phyloP scores from a whole-genome alignment of 495 filamentous ascomycete species.

The Monascus purpureus region DNA sequence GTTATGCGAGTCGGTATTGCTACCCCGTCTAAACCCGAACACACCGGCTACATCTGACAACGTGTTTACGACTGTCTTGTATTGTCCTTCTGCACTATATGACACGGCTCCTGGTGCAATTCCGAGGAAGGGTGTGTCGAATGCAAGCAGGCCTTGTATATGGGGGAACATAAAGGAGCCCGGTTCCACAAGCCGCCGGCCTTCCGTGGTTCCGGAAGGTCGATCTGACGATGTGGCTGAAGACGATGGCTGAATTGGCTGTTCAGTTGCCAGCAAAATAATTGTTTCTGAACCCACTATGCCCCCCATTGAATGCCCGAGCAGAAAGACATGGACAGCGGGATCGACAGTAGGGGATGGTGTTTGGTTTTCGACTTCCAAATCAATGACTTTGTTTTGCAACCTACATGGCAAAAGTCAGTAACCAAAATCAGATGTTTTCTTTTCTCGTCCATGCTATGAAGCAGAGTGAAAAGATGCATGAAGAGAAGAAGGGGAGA shows the following conservation, averaged over 20 bases:
- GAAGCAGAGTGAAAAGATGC: too few species aligned
- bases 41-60: conserved; percentile 46
- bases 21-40: conserved; percentile 40
- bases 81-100: conserved; percentile 76
- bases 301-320: conserved; percentile 95
- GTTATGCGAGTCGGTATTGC: conserved; percentile 7
- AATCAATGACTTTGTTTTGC: conserved; percentile 79
- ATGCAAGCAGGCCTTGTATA: conserved; percentile 77
- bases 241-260: conserved; percentile 37
- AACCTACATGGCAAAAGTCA: conserved; percentile 43
- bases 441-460: too few species aligned
- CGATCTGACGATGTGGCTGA: conserved; percentile 6
- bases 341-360: conserved; percentile 81
- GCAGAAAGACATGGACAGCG: conserved; percentile 66
- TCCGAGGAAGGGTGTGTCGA: conserved; percentile 90
- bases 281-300: conserved; percentile 87
- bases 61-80: conserved; percentile 56
- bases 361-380: conserved; percentile 74
- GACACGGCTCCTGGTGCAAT: conserved; percentile 82
- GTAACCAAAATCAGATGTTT: neutral
- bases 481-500: too few species aligned
- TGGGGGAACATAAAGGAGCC: conserved; percentile 46
- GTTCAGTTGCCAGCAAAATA: conserved; percentile 52
- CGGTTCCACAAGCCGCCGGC: conserved; percentile 13
- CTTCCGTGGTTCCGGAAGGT: conserved; percentile 9